These are phyloP conservation scores for Sarocladium brachiariae DNA, from an alignment of 2,329 filamentous ascomycete species.

Conservation along the genomic window DNA sequence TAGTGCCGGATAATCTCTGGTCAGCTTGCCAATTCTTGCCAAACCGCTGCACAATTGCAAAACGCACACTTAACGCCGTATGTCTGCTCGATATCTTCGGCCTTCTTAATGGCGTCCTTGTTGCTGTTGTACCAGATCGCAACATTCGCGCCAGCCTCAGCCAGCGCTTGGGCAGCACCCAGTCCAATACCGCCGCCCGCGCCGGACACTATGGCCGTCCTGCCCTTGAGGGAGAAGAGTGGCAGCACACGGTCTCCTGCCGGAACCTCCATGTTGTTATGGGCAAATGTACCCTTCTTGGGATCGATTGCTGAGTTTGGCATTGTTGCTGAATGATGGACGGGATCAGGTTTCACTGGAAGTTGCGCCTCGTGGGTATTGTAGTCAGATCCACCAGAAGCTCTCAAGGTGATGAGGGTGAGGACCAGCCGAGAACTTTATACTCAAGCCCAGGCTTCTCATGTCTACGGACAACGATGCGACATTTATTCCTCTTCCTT, in stretches of 20 bases:
- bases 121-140: constrained; percentile 69
- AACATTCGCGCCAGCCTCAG: constrained; percentile 66
- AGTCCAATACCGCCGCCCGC: constrained; percentile 62
- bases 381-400: not conserved
- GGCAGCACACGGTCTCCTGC: constrained; percentile 48
- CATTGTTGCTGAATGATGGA: not conserved
- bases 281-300: constrained; percentile 45
- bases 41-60: not conserved
- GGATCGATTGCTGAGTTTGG: constrained; percentile 21
- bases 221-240: constrained; percentile 63
- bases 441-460: not conserved
- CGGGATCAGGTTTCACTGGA: not conserved
- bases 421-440: not conserved
- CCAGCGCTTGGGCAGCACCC: constrained; percentile 54
- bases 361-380: not conserved
- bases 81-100: constrained; percentile 55
- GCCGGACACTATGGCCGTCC: constrained; percentile 63
- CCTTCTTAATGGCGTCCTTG: constrained; percentile 53
- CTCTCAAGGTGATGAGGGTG: not conserved
- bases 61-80: constrained; percentile 61
- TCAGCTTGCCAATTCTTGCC: not conserved
- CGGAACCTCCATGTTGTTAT: constrained; percentile 46
- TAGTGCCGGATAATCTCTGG: not conserved
- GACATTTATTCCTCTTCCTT: constrained; percentile 6
- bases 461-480: constrained; percentile 6